Base-by-base conservation (phyloP, 768 basidiomycete genomes). In the Trametes coccinea region DNA sequence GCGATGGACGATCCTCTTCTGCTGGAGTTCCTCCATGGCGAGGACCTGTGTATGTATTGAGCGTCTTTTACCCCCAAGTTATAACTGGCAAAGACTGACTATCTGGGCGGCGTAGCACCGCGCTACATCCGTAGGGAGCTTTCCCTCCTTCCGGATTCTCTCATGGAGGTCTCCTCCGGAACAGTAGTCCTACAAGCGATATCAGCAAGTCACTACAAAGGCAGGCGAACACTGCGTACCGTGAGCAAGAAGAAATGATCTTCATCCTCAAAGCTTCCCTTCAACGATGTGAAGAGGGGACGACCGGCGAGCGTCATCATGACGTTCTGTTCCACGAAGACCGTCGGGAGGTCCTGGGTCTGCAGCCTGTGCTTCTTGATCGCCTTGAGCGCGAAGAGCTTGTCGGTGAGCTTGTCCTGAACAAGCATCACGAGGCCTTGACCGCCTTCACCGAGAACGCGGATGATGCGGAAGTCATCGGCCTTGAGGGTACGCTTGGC, bases 351-450 rank as follows among this genome's bases (percentile, higher is more conserved):
- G 33, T 53, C 10, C 71, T 97, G 95, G 73, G 34, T 37, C 34
- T 37, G 34, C 11, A 98, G 83, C 96, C 96, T 97, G 51, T 89
- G 89, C 79, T 98, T 98, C 75, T 89, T 88, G 72, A 97, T 76
- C 30, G 92, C 91, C 77, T 98, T 98, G 94, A 66, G 97, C 65
- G 88, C 81, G 76, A 97, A 98, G 75, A 31, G 53, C 43, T 34
- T 53, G 37, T 30, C 22, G 16, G 48, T 56, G 4, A 56, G 13
- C 44, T 31, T 47, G 57, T 70, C 61, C 49, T 67, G 52, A 27
- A 69, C 69, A 31, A 66, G 63, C 46, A 53, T 64, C 22, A 70
- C 69, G 31, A 46, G 14, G 9, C 67, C 69, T 13, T 56, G 64
- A 1, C 54, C 59, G 22, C 69, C 69, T 9, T 45, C 51, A 4